Evolutionary conservation across 2,329 filamentous ascomycete genomes (phyloP).

Genomic region (Helicocarpus griseus): DNA sequence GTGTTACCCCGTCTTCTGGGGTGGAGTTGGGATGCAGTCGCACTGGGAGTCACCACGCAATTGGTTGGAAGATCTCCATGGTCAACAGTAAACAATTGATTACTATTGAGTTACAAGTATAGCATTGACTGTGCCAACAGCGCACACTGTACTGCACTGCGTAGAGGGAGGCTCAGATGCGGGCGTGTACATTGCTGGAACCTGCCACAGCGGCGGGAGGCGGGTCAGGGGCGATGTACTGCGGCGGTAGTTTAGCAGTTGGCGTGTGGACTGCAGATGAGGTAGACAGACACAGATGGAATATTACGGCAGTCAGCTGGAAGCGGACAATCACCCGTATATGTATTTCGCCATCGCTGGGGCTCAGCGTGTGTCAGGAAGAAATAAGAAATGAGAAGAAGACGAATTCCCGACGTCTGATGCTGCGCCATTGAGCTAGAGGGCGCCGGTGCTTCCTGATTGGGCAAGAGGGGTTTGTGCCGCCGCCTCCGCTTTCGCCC

Average conservation of each 20-base stretch:
- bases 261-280: not conserved
- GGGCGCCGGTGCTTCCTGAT: not conserved
- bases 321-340: too few species aligned
- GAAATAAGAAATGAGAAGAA: too few species aligned
- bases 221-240: not conserved
- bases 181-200: not conserved
- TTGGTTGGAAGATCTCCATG: too few species aligned
- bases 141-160: too few species aligned
- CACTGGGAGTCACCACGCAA: too few species aligned
- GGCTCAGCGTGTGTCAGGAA: not conserved
- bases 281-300: too few species aligned
- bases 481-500: not conserved
- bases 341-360: not conserved
- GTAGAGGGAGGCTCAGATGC: not conserved
- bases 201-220: not conserved
- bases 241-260: not conserved
- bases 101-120: too few species aligned
- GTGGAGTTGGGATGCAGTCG: not conserved
- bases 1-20: not conserved
- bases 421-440: not conserved
- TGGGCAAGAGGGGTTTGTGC: not conserved
- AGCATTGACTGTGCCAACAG: too few species aligned
- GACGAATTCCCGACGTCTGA: too few species aligned
- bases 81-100: too few species aligned
- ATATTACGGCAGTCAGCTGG: too few species aligned